Base-by-base conservation (phyloP, 169 alveolate species). In the Plasmodium adleri region DNA sequence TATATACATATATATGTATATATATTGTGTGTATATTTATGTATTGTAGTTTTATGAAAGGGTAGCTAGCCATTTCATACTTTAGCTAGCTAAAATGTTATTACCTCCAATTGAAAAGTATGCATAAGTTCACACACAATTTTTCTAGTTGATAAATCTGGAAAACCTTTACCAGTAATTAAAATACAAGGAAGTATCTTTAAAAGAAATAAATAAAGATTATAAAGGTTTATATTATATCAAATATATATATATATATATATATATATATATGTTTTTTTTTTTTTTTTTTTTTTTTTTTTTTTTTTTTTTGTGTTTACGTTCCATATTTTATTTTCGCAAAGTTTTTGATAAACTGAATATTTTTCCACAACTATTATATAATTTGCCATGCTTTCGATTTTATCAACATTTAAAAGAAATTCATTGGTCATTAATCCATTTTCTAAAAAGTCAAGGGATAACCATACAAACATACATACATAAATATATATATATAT, bases 151-250 rank as follows among this genome's bases (percentile, higher is more conserved):
- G 88, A 49, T 47, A 58, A 67, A 47, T 93, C 92, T 15, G 94
- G 94, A 22, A 92, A 76, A 56, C 94, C 94, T 52, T 78, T 76
- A 20, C 94, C 94, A n/a, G 94, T 92, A 28, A 92, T 76, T 70
- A 92, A 60, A 43, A 92, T 85, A 22, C 63, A 72, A 2, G 94
- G 94, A 43, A 92, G 59, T 32, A 52, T 78, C 94, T 92, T 67
- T n/a, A 17, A 59, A 59, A 15, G 62, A 15, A 15, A 15, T 52
- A 15, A 15, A 4, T 12, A n/a, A 15, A 13, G 20, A 52, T 52
- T 52, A 52, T 52, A 52, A 13, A 52, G 4, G 62, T 52, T 13
- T 52, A 15, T 52, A 52, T 9, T 13, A 12, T 6, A 17, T 8
- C 45, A 59, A 15, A 59, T 20, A 17, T 59, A 66, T 62, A 28